A percentile compares a stretch with the other conserved stretches of the same genome.
Evolutionary conservation across 2,329 filamentous ascomycete species (phyloP).

Genomic region (Talaromyces sp.): DNA sequence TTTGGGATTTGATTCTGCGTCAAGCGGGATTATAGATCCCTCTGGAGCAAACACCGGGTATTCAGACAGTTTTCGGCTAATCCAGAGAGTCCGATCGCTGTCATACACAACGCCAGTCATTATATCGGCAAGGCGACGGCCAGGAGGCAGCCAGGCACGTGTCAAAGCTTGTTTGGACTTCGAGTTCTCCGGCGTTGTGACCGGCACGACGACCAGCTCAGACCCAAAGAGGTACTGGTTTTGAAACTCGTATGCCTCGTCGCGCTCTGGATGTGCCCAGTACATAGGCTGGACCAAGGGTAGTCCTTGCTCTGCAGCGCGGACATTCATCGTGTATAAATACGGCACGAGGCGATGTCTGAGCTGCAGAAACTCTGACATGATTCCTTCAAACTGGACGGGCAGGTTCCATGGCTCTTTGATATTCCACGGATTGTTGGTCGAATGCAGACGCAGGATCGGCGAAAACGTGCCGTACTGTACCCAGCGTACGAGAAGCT

Average conservation of each 20-base stretch:
- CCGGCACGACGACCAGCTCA: slow-evolving; percentile 51
- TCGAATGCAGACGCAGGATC: slow-evolving; percentile 56
- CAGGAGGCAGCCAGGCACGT: slow-evolving; percentile 52
- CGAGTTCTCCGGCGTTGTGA: slow-evolving; percentile 46
- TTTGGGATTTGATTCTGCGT: slow-evolving; percentile 26
- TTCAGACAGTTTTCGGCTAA: slow-evolving; percentile 46
- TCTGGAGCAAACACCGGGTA: slow-evolving; percentile 51
- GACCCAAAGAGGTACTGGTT: slow-evolving; percentile 58
- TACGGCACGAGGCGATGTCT: slow-evolving; percentile 57
- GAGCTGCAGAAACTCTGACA: slow-evolving; percentile 47
- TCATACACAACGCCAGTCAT: slow-evolving; percentile 55
- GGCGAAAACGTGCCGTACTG: slow-evolving; percentile 58
- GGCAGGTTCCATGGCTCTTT: slow-evolving; percentile 59
- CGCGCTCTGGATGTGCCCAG: slow-evolving; percentile 50
- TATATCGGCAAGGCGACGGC: slow-evolving; percentile 49
- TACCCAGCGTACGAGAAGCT: slow-evolving; percentile 55
- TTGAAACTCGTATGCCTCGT: slow-evolving; percentile 50
- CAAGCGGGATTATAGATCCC: slow-evolving; percentile 55
- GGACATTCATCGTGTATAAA: slow-evolving; percentile 53
- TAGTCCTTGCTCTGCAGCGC: slow-evolving; percentile 38
- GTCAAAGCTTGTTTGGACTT: slow-evolving; percentile 44
- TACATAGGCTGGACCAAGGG: slow-evolving; percentile 59
- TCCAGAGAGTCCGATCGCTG: slow-evolving; percentile 46
- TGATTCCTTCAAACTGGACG: slow-evolving; percentile 39
- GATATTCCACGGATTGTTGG: slow-evolving; percentile 51